Base-by-base conservation (phyloP, 2,329 filamentous ascomycete species). In the Anisogramma anomala region DNA sequence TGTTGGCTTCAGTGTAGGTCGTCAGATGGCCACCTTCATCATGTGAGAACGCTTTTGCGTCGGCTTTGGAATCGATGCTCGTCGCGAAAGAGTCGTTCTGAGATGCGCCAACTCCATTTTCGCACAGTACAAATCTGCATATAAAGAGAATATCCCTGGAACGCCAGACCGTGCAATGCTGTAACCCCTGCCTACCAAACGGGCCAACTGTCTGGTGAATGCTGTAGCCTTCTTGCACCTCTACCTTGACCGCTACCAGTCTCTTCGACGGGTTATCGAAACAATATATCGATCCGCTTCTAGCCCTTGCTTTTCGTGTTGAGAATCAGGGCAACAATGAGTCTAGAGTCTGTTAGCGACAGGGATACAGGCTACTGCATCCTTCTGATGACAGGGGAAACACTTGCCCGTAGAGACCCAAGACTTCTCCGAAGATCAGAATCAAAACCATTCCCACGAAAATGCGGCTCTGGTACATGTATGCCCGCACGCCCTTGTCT, bases 391-490 rank as follows among this genome's bases (percentile, higher is more conserved):
- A 2, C 33, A 13, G 19, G 15, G 15, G 5, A 13, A 3, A 4
- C 48, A 60, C 81, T 52, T 71, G 94, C 86, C 91, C 91, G 57
- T 98, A 98, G 23, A 98, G 79, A 61, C 91, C 91, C 59, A 98
- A 61, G 14, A 98, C 91, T 71, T 98, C 91, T 43, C 86, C 91
- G 59, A 98, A 98, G 75, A 98, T 98, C 49, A 96, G 74, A 53
- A 96, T 96, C 55, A 98, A 67, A 34, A 98, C 89, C 91, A 96
- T 96, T 62, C 91, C 91, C 36, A 98, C 91, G 54, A 95, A 98
- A 51, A 98, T 83, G 49, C 89, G 77, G 36, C 84, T 93, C 64
- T 98, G 91, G 56, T 86, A 78, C 87, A 98, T 94, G 67, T 93
- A 96, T 43, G 87, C 80, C 53, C 91, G 79, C 39, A 96, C 89